Evolutionary conservation across 345 rosid species (phyloP), one percentile per base, ranked within the genome.

Genomic region (Streptanthus diversifolius): DNA sequence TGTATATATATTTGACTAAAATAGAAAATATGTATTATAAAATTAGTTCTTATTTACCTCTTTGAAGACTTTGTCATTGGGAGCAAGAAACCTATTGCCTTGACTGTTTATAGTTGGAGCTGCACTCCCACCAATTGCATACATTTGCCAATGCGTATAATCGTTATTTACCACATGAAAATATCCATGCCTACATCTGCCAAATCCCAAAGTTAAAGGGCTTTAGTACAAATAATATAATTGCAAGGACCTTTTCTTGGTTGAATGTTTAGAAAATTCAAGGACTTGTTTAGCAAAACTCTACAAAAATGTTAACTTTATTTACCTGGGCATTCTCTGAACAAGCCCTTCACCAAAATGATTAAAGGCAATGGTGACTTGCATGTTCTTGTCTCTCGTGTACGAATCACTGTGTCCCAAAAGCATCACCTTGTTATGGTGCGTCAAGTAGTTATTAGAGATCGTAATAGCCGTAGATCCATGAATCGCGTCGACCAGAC

Each of bases 41-140:
- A 44, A 24, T 13, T 18, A 36, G 27, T 25, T 19, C 3, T 57
- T 27, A 29, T 3, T 54, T 54, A 85, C 89, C 82, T 86, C 90
- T 77, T 86, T 86, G 66, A 47, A 72, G 73, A 63, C 49, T 6
- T 0, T n/a, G 24, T 77, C 73, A 24, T 81, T 68, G 1, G 88
- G 88, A 63, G 91, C 91, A 63, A 83, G 77, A 77, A 81, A 86
- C 70, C 87, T 83, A 64, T 86, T 86, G 54, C 91, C 91, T 65
- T 86, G 91, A 44, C 91, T 86, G 32, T 86, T 86, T 17, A 86
- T 86, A 29, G 91, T 86, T 10, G 91, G 91, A 45, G 72, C 58
- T 32, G 88, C 88, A 83, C 91, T 86, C 8, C 91, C 91, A 17
- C 91, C 91, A 70, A 86, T 82, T 27, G 91, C 91, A 81, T 86